Evolutionary conservation across 2,329 filamentous ascomycete genomes (phyloP).

Genomic region (Colletotrichum graminicola): DNA sequence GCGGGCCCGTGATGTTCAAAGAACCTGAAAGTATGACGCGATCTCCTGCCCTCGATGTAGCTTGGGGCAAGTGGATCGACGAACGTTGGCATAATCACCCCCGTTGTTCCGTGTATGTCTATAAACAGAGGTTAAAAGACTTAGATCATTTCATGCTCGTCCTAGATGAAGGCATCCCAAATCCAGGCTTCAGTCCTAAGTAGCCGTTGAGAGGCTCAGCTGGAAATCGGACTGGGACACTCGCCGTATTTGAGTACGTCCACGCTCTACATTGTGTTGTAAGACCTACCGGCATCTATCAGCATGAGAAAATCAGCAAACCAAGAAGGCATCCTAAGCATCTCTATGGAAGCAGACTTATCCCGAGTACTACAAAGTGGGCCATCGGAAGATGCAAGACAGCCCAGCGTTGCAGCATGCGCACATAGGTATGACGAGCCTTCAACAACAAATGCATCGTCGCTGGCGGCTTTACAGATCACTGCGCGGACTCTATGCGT

Average conservation of each 20-base stretch:
- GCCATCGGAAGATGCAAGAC: too few relatives aligned
- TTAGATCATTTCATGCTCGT: slow-evolving; percentile 1
- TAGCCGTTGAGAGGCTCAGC: neutral
- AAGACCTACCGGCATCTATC: neutral
- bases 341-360: too few relatives aligned
- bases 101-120: neutral
- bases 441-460: too few relatives aligned
- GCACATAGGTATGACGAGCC: too few relatives aligned
- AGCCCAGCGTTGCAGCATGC: too few relatives aligned
- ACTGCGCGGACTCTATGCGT: too few relatives aligned
- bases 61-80: neutral
- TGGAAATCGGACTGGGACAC: neutral
- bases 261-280: neutral
- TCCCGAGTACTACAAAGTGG: too few relatives aligned
- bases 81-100: neutral
- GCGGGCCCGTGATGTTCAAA: neutral
- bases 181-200: neutral
- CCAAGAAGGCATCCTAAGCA: too few relatives aligned
- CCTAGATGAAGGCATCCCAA: neutral
- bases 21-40: neutral
- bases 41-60: neutral
- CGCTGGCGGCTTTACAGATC: too few relatives aligned
- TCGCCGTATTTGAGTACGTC: neutral
- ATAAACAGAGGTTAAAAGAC: neutral
- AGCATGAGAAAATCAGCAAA: too few relatives aligned